phyloP scores from a whole-genome alignment of 257 asterid species.

The Perilla frutescens region DNA sequence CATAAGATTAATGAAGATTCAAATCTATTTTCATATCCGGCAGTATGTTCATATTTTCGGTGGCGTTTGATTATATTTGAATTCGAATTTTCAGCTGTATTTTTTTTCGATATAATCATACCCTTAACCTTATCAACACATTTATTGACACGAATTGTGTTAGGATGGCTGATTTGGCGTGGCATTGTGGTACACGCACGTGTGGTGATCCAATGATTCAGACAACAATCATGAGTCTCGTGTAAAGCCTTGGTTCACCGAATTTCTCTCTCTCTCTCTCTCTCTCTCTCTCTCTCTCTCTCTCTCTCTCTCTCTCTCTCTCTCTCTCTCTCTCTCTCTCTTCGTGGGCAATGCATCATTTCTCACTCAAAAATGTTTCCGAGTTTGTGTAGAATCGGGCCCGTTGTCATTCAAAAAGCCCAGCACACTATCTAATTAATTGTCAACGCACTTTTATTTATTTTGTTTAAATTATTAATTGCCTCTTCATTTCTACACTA shows the following conservation, averaged over 20 bases:
- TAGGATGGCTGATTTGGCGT: too few relatives aligned
- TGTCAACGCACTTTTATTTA: neutral
- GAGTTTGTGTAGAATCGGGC: conserved; percentile 32
- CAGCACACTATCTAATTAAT: conserved; percentile 37
- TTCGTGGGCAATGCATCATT: conserved; percentile 1
- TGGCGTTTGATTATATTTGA: too few relatives aligned
- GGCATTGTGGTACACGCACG: conserved; percentile 23
- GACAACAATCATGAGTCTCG: conserved; percentile 46
- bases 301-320: conserved; percentile 7
- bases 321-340: neutral
- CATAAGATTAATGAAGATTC: too few relatives aligned
- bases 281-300: neutral
- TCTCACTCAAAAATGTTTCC: conserved; percentile 24
- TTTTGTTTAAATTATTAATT: neutral
- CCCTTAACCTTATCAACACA: too few relatives aligned
- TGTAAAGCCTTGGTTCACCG: conserved; percentile 43
- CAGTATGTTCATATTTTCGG: too few relatives aligned
- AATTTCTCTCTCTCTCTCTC: conserved; percentile 18
- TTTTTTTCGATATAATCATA: too few relatives aligned
- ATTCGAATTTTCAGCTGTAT: too few relatives aligned
- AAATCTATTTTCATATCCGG: too few relatives aligned
- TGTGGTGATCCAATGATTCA: conserved; percentile 34
- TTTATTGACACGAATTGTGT: too few relatives aligned
- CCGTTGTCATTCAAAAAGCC: conserved; percentile 59
- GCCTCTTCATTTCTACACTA: too few relatives aligned